These are phyloP conservation scores for Blastocystis sp. DNA, from an alignment of 352 stramenopile genomes.

Conservation along the genomic window DNA sequence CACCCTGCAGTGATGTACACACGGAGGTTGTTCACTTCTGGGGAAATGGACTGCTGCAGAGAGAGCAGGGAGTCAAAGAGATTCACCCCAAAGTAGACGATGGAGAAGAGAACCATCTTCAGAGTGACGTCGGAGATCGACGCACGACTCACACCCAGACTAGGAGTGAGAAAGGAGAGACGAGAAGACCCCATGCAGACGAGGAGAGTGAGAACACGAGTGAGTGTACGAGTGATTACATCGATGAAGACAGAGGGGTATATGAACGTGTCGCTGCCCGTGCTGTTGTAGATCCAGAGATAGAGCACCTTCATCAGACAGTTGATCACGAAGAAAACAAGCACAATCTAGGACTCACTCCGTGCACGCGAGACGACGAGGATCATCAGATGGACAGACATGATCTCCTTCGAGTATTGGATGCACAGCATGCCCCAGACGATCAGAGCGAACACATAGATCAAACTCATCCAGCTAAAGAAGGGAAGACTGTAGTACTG, in stretches of 20 bases:
- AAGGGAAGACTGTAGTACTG: constrained; percentile 53
- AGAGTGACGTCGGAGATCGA: constrained; percentile 6
- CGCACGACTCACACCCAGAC: constrained; percentile 20
- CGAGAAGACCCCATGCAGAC: constrained; percentile 54
- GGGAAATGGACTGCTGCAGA: neutral
- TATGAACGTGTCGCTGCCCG: neutral
- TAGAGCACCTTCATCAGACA: constrained; percentile 43
- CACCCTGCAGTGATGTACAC: constrained; percentile 50
- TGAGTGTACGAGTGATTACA: constrained; percentile 13
- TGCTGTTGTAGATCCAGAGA: constrained; percentile 51
- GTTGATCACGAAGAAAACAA: constrained; percentile 43
- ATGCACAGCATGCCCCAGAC: constrained; percentile 54
- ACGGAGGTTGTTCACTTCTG: neutral
- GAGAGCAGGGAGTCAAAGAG: constrained; percentile 1
- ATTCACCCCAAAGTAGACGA: constrained; percentile 16
- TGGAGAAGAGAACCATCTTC: constrained; percentile 30
- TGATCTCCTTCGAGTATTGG: constrained; percentile 59
- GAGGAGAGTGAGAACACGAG: constrained; percentile 51
- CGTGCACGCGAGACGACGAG: neutral
- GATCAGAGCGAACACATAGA: constrained; percentile 29
- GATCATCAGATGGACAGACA: constrained; percentile 56
- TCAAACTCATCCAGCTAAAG: constrained; percentile 38
- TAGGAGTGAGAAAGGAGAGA: neutral
- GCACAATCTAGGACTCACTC: neutral
- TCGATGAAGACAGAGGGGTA: constrained; percentile 39